Base-by-base conservation (phyloP, 495 filamentous ascomycete genomes). In the Aspergillus leporis region DNA sequence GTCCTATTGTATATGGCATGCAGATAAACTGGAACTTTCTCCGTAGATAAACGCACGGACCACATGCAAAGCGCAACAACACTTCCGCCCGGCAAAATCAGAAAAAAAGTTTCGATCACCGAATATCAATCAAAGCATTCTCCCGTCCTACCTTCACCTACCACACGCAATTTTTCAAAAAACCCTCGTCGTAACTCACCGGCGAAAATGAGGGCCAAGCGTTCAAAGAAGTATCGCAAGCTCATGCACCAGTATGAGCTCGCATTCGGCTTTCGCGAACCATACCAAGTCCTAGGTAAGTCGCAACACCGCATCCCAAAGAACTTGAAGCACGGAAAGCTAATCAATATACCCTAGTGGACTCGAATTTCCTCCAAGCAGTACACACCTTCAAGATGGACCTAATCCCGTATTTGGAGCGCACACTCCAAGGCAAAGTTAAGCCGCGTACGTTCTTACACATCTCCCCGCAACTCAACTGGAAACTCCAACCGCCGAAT, bases 151-250 rank as follows among this genome's bases (percentile, higher is more conserved):
- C 55, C 54, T 31, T 25, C 50, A 49, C 19, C 30, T 23, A 22
- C 28, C n/a, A 23, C 54, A n/a, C 21, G 5, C 34, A 19, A 18
- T 32, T 38, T 23, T 52, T 6, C 25, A 28, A 28, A 56, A 45
- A 3, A 10, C 43, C 31, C 41, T 55, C 40, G 22, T 57, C 34
- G 23, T 16, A 52, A 59, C 59, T 32, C 55, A 61, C 64, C 56
- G 50, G 54, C 38, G 59, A 61, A 68, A 60, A 96, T 96, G 91
- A 85, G 89, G 67, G 92, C 90, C 58, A 97, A 97, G 73, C 86
- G 94, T 61, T 87, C 90, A 7, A 98, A 97, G 78, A 89, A 92
- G 70, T 98, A 98, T 75, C 87, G 91, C 68, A 96, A 96, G 85
- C 83, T 97, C 58, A 97, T 99, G 92, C 85, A 90, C 64, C 86